Evolutionary conservation across 2,329 filamentous ascomycete genomes (phyloP), one percentile per base, ranked within the genome.

Genomic region (Paecilomyces dactylethromorphus): DNA sequence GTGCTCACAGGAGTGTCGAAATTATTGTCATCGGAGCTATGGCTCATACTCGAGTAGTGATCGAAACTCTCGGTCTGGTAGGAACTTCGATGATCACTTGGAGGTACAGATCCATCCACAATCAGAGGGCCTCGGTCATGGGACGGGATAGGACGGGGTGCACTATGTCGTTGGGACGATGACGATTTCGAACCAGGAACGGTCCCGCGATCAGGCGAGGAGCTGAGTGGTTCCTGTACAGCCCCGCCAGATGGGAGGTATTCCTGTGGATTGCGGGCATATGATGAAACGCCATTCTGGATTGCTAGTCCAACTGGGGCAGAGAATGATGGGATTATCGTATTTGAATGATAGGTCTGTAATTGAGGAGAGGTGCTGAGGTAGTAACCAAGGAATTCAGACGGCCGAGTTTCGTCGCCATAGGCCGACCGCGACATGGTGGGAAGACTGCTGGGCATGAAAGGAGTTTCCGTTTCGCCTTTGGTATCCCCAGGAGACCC

Each of bases 361-460:
- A 76, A 60, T 54, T 78, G 78, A 24, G 76, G 74, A 12, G 77
- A 75, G 53, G 73, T 76, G 53, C 73, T 72, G 45, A 80, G 64
- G 63, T 79, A 80, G 63, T 80, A 80, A 22, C 76, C 73, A 60
- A 78, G 66, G 62, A 77, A 78, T 54, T 80, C 78, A n/a, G 74
- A 68, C 10, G 71, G 63, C 52, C 73, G 66, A 58, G 62, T 71
- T 56, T 77, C 76, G 59, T 77, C 76, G 56, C 69, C 62, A 33
- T 69, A 74, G 1, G 67, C 66, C 10, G 70, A 65, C 29, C 65
- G 67, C 39, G 71, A 69, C 57, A 67, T 70, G 57, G 69, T 74
- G 29, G 71, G 69, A 54, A 73, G 60, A 54, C 71, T 73, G 60
- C 69, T 70, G 1, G 68, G 61, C 32, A 69, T 66, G 53, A 70